Percentiles rank a stretch among this genome's conserved stretches.
These are phyloP conservation scores for Malus fusca DNA, from an alignment of 306 rosid species.

Conservation along the genomic window DNA sequence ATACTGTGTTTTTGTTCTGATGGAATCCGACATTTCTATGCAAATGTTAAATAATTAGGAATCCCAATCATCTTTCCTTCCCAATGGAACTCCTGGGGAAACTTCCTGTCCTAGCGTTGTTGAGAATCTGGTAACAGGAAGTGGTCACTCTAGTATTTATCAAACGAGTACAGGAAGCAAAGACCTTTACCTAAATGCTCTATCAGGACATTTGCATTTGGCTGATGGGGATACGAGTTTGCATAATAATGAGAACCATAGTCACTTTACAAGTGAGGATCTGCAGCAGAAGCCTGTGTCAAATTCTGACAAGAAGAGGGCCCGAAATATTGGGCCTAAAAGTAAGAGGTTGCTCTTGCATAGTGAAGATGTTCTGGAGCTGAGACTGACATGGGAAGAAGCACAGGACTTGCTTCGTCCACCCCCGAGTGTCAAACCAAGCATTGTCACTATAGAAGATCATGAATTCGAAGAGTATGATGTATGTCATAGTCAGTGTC, in stretches of 20 bases:
- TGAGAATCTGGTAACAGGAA: conserved; percentile 54
- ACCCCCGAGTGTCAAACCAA: conserved; percentile 70
- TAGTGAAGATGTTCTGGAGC: conserved; percentile 77
- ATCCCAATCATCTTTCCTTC: conserved; percentile 41
- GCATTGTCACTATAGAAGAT: conserved; percentile 77
- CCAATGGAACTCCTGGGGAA: conserved; percentile 52
- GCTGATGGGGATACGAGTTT: conserved; percentile 37
- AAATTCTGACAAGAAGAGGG: conserved; percentile 63
- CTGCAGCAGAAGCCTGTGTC: conserved; percentile 36
- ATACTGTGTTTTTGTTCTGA: conserved; percentile 6
- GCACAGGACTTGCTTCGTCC: conserved; percentile 98
- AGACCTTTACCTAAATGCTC: conserved; percentile 35
- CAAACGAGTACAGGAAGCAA: conserved; percentile 38
- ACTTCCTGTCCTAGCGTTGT: conserved; percentile 39
- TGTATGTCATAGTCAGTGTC: conserved; percentile 29
- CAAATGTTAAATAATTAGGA: conserved; percentile 44
- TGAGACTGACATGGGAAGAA: conserved; percentile 96
- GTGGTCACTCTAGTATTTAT: conserved; percentile 38
- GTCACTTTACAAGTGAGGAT: conserved; percentile 34
- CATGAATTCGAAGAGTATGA: conserved; percentile 92
- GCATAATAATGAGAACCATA: conserved; percentile 43
- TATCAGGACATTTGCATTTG: conserved; percentile 32
- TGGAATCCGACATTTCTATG: conserved; percentile 13
- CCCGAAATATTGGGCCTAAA: conserved; percentile 85
- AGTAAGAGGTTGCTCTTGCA: conserved; percentile 77